phyloP scores from a whole-genome alignment of 768 basidiomycete species.

The Tremella fuciformis region DNA sequence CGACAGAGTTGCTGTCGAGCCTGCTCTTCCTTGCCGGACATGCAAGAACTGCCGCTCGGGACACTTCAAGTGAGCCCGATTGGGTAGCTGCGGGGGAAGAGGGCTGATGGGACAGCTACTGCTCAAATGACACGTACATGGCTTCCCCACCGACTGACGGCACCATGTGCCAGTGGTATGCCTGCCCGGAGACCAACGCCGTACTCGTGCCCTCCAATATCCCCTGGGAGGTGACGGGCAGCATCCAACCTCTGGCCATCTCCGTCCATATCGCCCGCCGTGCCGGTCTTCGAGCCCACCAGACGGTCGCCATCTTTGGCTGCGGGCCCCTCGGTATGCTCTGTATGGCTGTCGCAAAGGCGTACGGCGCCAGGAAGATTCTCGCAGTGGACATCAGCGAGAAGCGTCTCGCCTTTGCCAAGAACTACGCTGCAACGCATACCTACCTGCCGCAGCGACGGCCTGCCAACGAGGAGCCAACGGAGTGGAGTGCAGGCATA shows the following conservation, averaged over 20 bases:
- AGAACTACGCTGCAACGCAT: constrained; percentile 75
- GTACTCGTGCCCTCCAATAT: constrained; percentile 2
- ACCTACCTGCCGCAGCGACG: constrained; percentile 39
- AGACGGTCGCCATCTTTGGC: constrained; percentile 65
- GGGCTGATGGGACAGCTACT: background rate
- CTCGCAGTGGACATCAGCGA: constrained; percentile 64
- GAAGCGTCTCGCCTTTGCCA: constrained; percentile 77
- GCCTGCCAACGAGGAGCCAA: constrained; percentile 11
- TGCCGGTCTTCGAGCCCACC: constrained; percentile 1
- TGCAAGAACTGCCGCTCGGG: constrained; percentile 82
- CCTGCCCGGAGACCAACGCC: constrained; percentile 4
- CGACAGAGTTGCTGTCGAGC: constrained; percentile 87
- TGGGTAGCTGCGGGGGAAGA: background rate
- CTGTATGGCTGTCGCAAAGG: constrained; percentile 90
- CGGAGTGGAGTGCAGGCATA: constrained; percentile 1
- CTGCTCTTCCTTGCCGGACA: constrained; percentile 60
- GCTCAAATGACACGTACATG: constrained; percentile 4
- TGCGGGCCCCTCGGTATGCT: constrained; percentile 73
- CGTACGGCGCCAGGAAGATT: constrained; percentile 77
- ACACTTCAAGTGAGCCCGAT: constrained; percentile 61
- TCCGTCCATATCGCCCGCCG: constrained; percentile 11
- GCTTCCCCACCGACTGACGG: constrained; percentile 8
- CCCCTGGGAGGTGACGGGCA: constrained; percentile 9
- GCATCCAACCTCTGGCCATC: constrained; percentile 12
- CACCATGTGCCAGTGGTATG: constrained; percentile 12